Percentiles rank a stretch among this genome's conserved stretches.
Evolutionary conservation across 306 rosid species (phyloP).

Genomic region (Hippophae tibetana): DNA sequence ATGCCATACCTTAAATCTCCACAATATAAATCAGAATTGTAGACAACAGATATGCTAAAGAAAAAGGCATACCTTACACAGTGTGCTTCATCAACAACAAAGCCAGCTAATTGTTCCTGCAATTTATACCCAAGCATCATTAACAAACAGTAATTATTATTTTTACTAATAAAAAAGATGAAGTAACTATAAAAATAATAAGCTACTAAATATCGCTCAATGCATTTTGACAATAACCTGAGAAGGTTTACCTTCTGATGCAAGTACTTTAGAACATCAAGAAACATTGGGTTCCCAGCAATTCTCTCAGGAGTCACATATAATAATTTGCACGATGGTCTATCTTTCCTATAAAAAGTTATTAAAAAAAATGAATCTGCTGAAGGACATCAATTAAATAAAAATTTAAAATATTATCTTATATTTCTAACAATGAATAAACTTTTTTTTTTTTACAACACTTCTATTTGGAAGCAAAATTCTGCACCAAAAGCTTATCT

Average conservation of each 20-base stretch:
- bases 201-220: conserved; percentile 7
- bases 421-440: conserved; percentile 4
- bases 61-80: conserved; percentile 70
- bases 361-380: conserved; percentile 11
- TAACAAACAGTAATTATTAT: neutral
- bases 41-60: conserved; percentile 14
- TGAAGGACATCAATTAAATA: neutral
- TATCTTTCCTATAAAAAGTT: conserved; percentile 55
- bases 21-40: conserved; percentile 2
- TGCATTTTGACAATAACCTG: conserved; percentile 15
- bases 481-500: neutral
- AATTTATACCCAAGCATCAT: conserved; percentile 31
- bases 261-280: conserved; percentile 62
- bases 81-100: conserved; percentile 93
- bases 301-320: conserved; percentile 97
- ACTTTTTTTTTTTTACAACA: conserved; percentile 1
- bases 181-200: conserved; percentile 12
- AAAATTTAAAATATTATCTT: neutral
- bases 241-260: conserved; percentile 52
- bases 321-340: conserved; percentile 93
- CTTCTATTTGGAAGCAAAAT: neutral
- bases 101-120: conserved; percentile 82
- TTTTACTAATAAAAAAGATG: conserved; percentile 1
- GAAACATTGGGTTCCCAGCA: conserved; percentile 61
- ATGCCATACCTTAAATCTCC: neutral